Evolutionary conservation across 345 rosid genomes (phyloP).

Genomic region (Brassica napus): Da-Ae NC_063436.1:15338501-15339000

Average conservation of each 20-base stretch:
- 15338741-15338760: slow-evolving; percentile 31
- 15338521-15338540: neutral
- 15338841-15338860: slow-evolving; percentile 36
- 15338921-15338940: slow-evolving; percentile 36
- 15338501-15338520: neutral
- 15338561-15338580: neutral
- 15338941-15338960: slow-evolving; percentile 44
- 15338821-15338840: slow-evolving; percentile 29
- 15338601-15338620: neutral
- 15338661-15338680: neutral
- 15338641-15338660: neutral
- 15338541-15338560: neutral
- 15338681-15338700: neutral
- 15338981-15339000: slow-evolving; percentile 37
- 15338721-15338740: neutral
- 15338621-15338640: neutral
- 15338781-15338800: slow-evolving; percentile 47
- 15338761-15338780: slow-evolving; percentile 79
- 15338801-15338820: slow-evolving; percentile 34
- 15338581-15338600: neutral
- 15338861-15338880: slow-evolving; percentile 41
- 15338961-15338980: slow-evolving; percentile 41
- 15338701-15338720: neutral
- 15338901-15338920: slow-evolving; percentile 41
- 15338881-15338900: slow-evolving; percentile 32